Conservation (phyloP, 2,329 filamentous ascomycete species). For the Hyphodiscus sp. region DNA sequence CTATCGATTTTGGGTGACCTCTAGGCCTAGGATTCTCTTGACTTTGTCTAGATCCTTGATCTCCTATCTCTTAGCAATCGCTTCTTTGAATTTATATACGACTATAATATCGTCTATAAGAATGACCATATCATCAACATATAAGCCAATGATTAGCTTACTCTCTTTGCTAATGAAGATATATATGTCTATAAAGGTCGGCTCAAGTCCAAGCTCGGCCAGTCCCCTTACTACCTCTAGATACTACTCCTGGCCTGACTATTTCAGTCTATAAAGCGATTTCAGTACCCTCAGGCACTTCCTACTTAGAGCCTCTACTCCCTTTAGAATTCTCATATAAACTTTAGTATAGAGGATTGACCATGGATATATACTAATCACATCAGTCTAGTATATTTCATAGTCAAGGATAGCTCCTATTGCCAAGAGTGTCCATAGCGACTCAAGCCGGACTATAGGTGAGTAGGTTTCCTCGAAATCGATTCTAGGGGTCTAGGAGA, state of each 20-base stretch:
- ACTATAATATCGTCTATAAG: conserved; percentile 6
- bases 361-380: background rate
- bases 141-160: background rate
- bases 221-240: background rate
- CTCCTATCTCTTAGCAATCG: background rate
- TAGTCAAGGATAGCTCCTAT: background rate
- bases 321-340: background rate
- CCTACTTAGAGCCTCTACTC: no score
- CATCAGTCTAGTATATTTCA: conserved; percentile 4
- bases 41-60: conserved; percentile 5
- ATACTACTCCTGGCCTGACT: background rate
- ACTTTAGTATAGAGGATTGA: background rate
- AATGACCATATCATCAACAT: no score
- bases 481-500: background rate
- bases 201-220: background rate
- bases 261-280: background rate
- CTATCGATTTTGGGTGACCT: background rate
- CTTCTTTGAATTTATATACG: background rate
- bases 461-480: conserved; percentile 3
- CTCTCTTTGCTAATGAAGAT: background rate
- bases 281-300: background rate
- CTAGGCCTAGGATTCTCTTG: background rate
- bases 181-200: background rate
- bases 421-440: conserved; percentile 1
- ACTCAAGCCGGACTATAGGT: background rate